phyloP scores from a whole-genome alignment of 148 eudicot species.

The Polygonum maritimum region DNA sequence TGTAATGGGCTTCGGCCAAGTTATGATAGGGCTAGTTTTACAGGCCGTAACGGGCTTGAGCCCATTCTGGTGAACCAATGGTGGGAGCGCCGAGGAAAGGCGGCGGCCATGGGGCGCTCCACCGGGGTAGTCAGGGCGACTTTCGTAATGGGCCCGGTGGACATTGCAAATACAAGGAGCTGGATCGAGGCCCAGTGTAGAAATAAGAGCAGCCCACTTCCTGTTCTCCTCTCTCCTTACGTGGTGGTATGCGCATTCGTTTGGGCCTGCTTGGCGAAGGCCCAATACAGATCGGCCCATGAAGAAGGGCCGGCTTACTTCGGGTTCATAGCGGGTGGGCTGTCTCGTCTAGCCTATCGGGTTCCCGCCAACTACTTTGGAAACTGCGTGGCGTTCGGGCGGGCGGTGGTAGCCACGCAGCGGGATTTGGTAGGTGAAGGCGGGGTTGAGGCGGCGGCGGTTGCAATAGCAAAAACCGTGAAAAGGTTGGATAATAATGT shows the following conservation, averaged over 20 bases:
- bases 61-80: constrained; percentile 12
- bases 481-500: constrained; percentile 22
- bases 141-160: constrained; percentile 26
- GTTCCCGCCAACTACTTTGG: constrained; percentile 33
- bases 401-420: constrained; percentile 14
- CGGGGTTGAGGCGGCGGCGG: constrained; percentile 40
- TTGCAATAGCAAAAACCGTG: constrained; percentile 27
- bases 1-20: neutral
- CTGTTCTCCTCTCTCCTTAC: constrained; percentile 30
- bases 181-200: constrained; percentile 23
- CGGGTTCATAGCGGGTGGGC: constrained; percentile 38
- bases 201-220: constrained; percentile 10
- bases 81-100: constrained; percentile 6
- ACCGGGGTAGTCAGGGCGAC: constrained; percentile 26
- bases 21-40: constrained; percentile 32
- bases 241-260: constrained; percentile 36
- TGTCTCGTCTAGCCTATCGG: constrained; percentile 25
- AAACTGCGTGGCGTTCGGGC: constrained; percentile 32
- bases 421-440: constrained; percentile 23
- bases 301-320: constrained; percentile 16
- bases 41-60: constrained; percentile 22
- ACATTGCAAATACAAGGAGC: constrained; percentile 25
- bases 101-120: neutral
- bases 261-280: constrained; percentile 31
- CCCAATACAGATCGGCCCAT: constrained; percentile 4